Conservation (phyloP, 208 protist genomes). For the Trypanosoma brucei region DNA sequence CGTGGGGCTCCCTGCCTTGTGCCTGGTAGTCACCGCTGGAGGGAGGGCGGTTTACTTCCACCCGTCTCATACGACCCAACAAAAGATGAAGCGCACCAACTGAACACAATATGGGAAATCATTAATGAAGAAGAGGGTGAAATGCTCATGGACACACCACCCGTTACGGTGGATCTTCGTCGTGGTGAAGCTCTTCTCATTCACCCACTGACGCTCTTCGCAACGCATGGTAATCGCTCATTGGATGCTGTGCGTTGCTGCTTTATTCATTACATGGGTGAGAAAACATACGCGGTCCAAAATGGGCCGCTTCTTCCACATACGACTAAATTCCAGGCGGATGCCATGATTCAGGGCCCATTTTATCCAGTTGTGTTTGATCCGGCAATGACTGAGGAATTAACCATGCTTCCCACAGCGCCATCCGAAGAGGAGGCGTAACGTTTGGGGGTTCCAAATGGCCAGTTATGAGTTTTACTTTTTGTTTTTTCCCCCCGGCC, state of each 20-base stretch:
- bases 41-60: slow-evolving; percentile 63
- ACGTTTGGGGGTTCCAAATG: not conserved
- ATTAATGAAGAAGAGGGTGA: slow-evolving; percentile 72
- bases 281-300: slow-evolving; percentile 38
- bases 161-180: slow-evolving; percentile 64
- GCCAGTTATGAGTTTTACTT: not conserved
- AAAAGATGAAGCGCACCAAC: slow-evolving; percentile 62
- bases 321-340: slow-evolving; percentile 66
- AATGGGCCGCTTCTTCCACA: slow-evolving; percentile 71
- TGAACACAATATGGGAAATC: slow-evolving; percentile 84
- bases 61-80: slow-evolving; percentile 61
- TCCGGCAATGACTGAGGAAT: slow-evolving; percentile 69
- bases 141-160: slow-evolving; percentile 79
- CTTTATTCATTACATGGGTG: slow-evolving; percentile 77
- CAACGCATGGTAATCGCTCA: slow-evolving; percentile 75
- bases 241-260: slow-evolving; percentile 47
- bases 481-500: not conserved
- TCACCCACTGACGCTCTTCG: slow-evolving; percentile 73
- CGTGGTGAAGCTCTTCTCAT: slow-evolving; percentile 77
- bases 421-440: not conserved
- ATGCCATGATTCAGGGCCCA: slow-evolving; percentile 45
- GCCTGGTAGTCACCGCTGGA: slow-evolving; percentile 79
- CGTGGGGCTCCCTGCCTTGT: slow-evolving; percentile 78
- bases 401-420: slow-evolving; percentile 31
- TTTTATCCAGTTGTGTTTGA: slow-evolving; percentile 84